Conservation (phyloP, 441 rosid species). For the Melastoma candidum region DNA sequence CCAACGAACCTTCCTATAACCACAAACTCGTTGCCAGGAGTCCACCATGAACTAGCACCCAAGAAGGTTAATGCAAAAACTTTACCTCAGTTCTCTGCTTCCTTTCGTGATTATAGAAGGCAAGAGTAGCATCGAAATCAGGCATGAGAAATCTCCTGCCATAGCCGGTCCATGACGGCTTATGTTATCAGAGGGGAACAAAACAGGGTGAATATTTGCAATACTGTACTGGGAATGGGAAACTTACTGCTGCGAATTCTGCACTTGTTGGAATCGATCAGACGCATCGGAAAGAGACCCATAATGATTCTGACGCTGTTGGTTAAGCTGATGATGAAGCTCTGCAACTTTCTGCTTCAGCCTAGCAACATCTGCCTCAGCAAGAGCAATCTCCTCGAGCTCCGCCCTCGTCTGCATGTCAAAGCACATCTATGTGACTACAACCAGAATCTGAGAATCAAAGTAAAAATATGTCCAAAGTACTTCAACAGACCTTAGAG, state of each 20-base stretch:
- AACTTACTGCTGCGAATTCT: slow-evolving; percentile 81
- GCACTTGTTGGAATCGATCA: slow-evolving; percentile 67
- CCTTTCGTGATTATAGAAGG: slow-evolving; percentile 84
- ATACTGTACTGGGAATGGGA: too few species aligned
- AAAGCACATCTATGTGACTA: slow-evolving; percentile 21
- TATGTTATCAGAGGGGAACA: too few species aligned
- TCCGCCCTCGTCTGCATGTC: slow-evolving; percentile 87
- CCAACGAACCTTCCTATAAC: slow-evolving; percentile 44
- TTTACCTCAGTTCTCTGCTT: slow-evolving; percentile 88
- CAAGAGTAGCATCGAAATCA: slow-evolving; percentile 90
- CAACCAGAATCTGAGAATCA: slow-evolving; percentile 7
- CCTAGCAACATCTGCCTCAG: slow-evolving; percentile 97
- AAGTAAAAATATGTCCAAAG: slow-evolving; percentile 6
- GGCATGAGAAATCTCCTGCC: slow-evolving; percentile 79
- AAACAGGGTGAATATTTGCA: too few species aligned
- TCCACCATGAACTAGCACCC: not conserved
- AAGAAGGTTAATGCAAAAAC: not conserved
- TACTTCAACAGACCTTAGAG: slow-evolving; percentile 58
- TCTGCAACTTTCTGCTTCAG: slow-evolving; percentile 97
- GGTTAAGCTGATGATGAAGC: slow-evolving; percentile 95
- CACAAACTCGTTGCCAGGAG: too few species aligned
- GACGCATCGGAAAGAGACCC: slow-evolving; percentile 75
- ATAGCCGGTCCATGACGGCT: slow-evolving; percentile 11
- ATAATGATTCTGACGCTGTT: slow-evolving; percentile 81
- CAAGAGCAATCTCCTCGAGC: slow-evolving; percentile 99